Percentiles rank a stretch among this genome's conserved stretches.
phyloP scores from a whole-genome alignment of 2,329 filamentous ascomycete genomes.

The Dactylonectria estremocensis region DNA sequence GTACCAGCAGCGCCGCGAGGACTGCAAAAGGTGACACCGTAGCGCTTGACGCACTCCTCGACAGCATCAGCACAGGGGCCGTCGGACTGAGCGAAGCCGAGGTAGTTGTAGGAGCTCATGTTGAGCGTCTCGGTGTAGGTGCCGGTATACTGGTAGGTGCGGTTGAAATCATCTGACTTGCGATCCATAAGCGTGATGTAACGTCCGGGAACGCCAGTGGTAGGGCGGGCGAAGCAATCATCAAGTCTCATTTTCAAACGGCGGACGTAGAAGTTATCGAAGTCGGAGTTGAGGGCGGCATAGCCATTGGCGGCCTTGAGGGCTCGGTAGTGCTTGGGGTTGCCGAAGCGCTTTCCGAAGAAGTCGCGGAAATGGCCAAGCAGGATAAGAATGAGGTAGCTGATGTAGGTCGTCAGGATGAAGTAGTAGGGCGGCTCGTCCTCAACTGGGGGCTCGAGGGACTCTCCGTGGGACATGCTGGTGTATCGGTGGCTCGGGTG shows the following conservation, averaged over 20 bases:
- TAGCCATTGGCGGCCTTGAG: conserved; percentile 90
- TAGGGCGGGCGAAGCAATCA: conserved; percentile 94
- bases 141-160: conserved; percentile 89
- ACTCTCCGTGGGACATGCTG: conserved; percentile 87
- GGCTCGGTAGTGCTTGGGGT: conserved; percentile 85
- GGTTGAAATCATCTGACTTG: conserved; percentile 91
- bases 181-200: conserved; percentile 95
- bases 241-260: conserved; percentile 95
- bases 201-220: conserved; percentile 92
- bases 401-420: conserved; percentile 97
- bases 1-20: conserved; percentile 89
- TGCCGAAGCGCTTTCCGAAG: conserved; percentile 95
- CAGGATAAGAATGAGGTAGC: conserved; percentile 94
- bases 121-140: conserved; percentile 96
- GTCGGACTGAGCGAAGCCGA: conserved; percentile 97
- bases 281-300: conserved; percentile 96
- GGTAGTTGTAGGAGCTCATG: conserved; percentile 99
- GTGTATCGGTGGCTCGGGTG: conserved; percentile 88
- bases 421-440: conserved; percentile 98
- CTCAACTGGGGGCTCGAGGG: conserved; percentile 86
- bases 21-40: conserved; percentile 87
- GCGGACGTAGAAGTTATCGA: conserved; percentile 98
- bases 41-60: conserved; percentile 87
- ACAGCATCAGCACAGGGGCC: conserved; percentile 95
- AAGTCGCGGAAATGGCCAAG: conserved; percentile 97